Percentiles rank a stretch among this genome's conserved stretches.
phyloP scores from a whole-genome alignment of 2,329 filamentous ascomycete species.

The Claviceps fusiformis region DNA sequence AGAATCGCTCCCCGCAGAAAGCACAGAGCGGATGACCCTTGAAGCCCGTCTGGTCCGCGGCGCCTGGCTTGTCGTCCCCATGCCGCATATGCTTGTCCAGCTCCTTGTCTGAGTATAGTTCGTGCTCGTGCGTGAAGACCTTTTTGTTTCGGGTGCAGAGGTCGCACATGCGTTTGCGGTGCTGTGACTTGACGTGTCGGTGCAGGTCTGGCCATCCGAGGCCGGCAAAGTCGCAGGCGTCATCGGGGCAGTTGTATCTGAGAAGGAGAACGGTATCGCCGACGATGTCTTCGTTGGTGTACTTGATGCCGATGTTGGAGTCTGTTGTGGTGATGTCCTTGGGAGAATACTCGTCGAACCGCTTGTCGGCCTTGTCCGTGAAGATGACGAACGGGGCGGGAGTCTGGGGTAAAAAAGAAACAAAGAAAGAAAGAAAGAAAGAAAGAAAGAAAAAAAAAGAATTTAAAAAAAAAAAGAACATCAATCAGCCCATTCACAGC shows the following conservation, averaged over 20 bases:
- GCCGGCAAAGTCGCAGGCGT: conserved; percentile 67
- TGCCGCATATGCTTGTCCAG: conserved; percentile 77
- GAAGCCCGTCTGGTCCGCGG: conserved; percentile 87
- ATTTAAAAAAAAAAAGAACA: too few relatives aligned
- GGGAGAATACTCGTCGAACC: conserved; percentile 68
- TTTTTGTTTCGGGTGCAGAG: conserved; percentile 89
- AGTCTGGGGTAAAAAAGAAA: conserved; percentile 28
- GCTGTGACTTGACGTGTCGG: conserved; percentile 67
- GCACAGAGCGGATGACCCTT: conserved; percentile 89
- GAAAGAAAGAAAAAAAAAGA: too few relatives aligned
- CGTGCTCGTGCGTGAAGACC: conserved; percentile 95
- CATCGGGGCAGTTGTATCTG: conserved; percentile 88
- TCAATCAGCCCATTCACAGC: neutral
- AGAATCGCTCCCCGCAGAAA: conserved; percentile 86
- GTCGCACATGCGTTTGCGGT: conserved; percentile 84
- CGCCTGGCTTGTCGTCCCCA: conserved; percentile 82
- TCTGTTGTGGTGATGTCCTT: conserved; percentile 66
- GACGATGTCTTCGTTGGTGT: conserved; percentile 76
- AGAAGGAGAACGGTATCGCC: conserved; percentile 81
- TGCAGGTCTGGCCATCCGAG: conserved; percentile 45
- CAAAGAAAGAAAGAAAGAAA: too few relatives aligned
- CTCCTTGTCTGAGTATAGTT: conserved; percentile 71
- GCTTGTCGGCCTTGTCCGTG: conserved; percentile 69
- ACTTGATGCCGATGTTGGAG: conserved; percentile 79
- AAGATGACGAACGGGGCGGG: conserved; percentile 77